Conservation (phyloP, 176 grass and related monocot species). For the Metroxylon sagu region DNA sequence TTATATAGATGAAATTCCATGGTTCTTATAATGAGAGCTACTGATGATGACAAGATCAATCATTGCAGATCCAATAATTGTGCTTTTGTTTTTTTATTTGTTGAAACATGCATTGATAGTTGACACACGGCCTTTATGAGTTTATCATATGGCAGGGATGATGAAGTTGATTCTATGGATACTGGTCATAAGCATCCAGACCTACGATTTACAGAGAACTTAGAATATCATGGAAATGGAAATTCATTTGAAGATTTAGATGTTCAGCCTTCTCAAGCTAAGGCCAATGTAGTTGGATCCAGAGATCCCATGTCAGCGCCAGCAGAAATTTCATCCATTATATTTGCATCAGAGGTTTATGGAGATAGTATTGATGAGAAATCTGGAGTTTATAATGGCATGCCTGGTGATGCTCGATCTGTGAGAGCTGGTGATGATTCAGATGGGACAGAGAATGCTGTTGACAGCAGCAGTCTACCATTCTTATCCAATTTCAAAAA, state of each 20-base stretch:
- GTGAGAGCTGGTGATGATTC: slow-evolving; percentile 32
- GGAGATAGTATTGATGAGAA: slow-evolving; percentile 5
- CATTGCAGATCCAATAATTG: no score
- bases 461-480: slow-evolving; percentile 19
- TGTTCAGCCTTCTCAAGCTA: slow-evolving; percentile 1
- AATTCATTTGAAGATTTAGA: slow-evolving; percentile 12
- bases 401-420: slow-evolving; percentile 22
- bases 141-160: slow-evolving; percentile 23
- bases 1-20: no score
- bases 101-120: no score
- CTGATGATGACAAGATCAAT: no score
- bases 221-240: slow-evolving; percentile 9
- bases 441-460: slow-evolving; percentile 33
- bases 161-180: slow-evolving; percentile 9
- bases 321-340: slow-evolving; percentile 20
- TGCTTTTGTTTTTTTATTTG: no score
- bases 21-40: no score
- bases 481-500: slow-evolving; percentile 40
- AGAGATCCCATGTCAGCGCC: slow-evolving; percentile 1
- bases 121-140: no score
- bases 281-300: not conserved
- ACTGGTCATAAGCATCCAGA: slow-evolving; percentile 6
- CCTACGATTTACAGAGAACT: slow-evolving; percentile 1
- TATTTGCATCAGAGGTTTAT: slow-evolving; percentile 11
- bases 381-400: slow-evolving; percentile 10